phyloP scores from a whole-genome alignment of 2,329 filamentous ascomycete species.

The Periconia digitata region DNA sequence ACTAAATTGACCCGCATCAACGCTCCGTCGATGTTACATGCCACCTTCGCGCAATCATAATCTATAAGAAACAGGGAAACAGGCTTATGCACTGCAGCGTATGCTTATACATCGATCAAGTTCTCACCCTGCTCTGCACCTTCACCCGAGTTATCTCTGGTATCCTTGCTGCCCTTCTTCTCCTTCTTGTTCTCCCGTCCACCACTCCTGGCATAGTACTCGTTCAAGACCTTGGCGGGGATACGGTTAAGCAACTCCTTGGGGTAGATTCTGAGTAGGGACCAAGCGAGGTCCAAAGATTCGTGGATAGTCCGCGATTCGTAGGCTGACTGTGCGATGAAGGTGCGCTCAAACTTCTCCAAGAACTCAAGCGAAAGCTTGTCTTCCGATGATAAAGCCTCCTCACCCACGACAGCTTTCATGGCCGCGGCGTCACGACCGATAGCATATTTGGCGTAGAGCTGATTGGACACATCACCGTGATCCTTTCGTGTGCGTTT shows the following conservation, averaged over 20 bases:
- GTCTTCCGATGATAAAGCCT: conserved; percentile 92
- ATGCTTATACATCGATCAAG: conserved; percentile 41
- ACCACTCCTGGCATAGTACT: conserved; percentile 53
- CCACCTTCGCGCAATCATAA: conserved; percentile 7
- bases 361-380: conserved; percentile 97
- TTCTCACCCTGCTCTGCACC: conserved; percentile 38
- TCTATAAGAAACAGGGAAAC: conserved; percentile 1
- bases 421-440: conserved; percentile 97
- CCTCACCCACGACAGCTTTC: conserved; percentile 99
- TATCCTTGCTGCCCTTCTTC: conserved; percentile 47
- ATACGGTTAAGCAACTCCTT: conserved; percentile 94
- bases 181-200: conserved; percentile 34
- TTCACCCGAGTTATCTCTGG: conserved; percentile 45
- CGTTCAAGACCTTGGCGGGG: conserved; percentile 55
- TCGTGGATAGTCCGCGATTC: conserved; percentile 91
- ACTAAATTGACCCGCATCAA: conserved; percentile 10
- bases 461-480: conserved; percentile 97
- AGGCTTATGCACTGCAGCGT: not conserved
- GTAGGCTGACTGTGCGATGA: conserved; percentile 90
- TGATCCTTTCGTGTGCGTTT: conserved; percentile 96
- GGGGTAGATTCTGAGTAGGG: conserved; percentile 92
- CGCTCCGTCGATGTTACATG: conserved; percentile 15
- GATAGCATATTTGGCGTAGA: conserved; percentile 99
- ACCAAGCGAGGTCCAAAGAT: conserved; percentile 95
- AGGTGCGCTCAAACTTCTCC: conserved; percentile 96